These are phyloP conservation scores for Clavispora vitiphila DNA, from an alignment of 805 yeast species.

Conservation along the genomic window DNA sequence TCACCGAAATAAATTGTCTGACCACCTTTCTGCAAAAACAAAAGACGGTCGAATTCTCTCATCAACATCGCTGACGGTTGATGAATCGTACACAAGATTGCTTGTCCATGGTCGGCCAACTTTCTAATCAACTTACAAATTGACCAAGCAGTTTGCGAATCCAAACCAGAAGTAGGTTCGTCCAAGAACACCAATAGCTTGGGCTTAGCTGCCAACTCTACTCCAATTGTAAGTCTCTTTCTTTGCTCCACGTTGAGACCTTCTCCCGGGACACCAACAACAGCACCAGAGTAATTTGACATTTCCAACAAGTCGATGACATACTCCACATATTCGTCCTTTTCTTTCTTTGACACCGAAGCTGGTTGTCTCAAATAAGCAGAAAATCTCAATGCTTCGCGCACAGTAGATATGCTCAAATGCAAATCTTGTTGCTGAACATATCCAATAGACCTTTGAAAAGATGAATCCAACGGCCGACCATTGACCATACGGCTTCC, in stretches of 20 bases:
- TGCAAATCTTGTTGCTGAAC: conserved; percentile 33
- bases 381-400: conserved; percentile 23
- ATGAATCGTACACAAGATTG: conserved; percentile 58
- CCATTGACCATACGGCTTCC: conserved; percentile 35
- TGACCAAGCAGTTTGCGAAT: conserved; percentile 41
- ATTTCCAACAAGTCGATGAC: conserved; percentile 22
- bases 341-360: conserved; percentile 17
- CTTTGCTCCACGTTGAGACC: conserved; percentile 64
- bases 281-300: conserved; percentile 25
- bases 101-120: conserved; percentile 38
- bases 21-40: conserved; percentile 69
- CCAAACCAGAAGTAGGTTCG: conserved; percentile 43
- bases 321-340: conserved; percentile 23
- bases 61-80: conserved; percentile 80
- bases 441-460: conserved; percentile 31
- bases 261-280: conserved; percentile 64
- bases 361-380: conserved; percentile 26
- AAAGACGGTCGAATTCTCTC: conserved; percentile 71
- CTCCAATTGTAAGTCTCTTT: conserved; percentile 45
- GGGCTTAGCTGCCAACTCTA: conserved; percentile 39
- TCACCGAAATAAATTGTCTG: conserved; percentile 73
- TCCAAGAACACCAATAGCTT: conserved; percentile 34
- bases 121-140: conserved; percentile 37
- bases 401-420: conserved; percentile 27
- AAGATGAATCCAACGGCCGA: conserved; percentile 19